Conservation (phyloP, 169 alveolate genomes). For the Babesia ovis region DNA sequence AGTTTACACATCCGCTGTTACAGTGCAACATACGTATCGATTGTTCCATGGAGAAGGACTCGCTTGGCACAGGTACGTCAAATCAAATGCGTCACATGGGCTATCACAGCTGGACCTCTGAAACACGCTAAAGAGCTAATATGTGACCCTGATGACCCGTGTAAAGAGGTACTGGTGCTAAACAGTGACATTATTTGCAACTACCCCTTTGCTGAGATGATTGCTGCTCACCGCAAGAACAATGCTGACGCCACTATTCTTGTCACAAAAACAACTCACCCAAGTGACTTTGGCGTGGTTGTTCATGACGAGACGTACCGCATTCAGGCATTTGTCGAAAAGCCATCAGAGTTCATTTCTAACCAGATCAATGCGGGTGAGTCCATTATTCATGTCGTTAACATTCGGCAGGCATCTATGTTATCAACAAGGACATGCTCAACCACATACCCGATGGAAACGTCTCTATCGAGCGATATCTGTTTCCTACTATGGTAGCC, state of each 20-base stretch:
- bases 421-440: conserved; percentile 83
- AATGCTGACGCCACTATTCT: conserved; percentile 87
- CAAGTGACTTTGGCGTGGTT: conserved; percentile 96
- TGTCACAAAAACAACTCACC: conserved; percentile 93
- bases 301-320: conserved; percentile 85
- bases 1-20: neutral
- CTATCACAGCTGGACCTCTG: conserved; percentile 85
- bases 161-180: conserved; percentile 91
- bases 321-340: conserved; percentile 90
- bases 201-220: conserved; percentile 92
- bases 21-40: conserved; percentile 88
- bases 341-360: conserved; percentile 90
- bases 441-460: conserved; percentile 87
- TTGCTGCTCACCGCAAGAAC: conserved; percentile 88
- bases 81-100: conserved; percentile 20
- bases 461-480: conserved; percentile 92
- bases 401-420: conserved; percentile 83
- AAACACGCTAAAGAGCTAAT: conserved; percentile 86
- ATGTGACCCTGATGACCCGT: conserved; percentile 76
- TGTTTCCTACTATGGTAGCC: conserved; percentile 93
- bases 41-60: conserved; percentile 91
- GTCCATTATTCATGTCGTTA: neutral
- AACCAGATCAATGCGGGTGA: conserved; percentile 87
- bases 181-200: conserved; percentile 96
- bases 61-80: conserved; percentile 94